phyloP scores from a whole-genome alignment of 257 asterid species.

The Rhazya stricta region DNA sequence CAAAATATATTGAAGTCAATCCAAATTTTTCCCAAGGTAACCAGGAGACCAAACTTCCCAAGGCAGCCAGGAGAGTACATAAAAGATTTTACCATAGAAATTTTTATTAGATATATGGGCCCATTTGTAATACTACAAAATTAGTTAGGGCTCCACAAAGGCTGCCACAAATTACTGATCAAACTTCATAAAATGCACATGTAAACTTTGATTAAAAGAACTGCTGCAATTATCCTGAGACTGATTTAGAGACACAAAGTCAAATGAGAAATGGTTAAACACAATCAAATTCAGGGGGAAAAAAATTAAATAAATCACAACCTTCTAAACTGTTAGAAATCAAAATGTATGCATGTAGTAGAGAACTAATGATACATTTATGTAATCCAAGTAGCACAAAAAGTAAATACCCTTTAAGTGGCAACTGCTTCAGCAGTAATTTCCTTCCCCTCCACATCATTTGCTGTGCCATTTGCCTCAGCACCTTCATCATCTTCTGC shows the following conservation, averaged over 20 bases:
- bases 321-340: not conserved
- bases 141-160: not conserved
- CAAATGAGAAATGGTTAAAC: not conserved
- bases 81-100: not conserved
- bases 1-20: not conserved
- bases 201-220: not conserved
- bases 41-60: not conserved
- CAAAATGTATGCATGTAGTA: no score
- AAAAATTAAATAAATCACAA: not conserved
- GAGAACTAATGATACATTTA: not conserved
- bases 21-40: not conserved
- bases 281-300: not conserved
- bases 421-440: conserved; percentile 43
- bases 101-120: not conserved
- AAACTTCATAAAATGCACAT: not conserved
- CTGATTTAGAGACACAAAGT: not conserved
- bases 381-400: not conserved
- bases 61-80: not conserved
- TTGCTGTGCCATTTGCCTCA: conserved; percentile 40
- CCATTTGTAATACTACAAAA: not conserved
- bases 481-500: conserved; percentile 55
- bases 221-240: not conserved
- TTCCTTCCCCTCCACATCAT: conserved; percentile 49
- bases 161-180: not conserved
- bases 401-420: conserved; percentile 35